A percentile compares a stretch with the other conserved stretches of the same genome.
phyloP scores from a whole-genome alignment of 768 basidiomycete species.

The Agrocybe praecox region DNA sequence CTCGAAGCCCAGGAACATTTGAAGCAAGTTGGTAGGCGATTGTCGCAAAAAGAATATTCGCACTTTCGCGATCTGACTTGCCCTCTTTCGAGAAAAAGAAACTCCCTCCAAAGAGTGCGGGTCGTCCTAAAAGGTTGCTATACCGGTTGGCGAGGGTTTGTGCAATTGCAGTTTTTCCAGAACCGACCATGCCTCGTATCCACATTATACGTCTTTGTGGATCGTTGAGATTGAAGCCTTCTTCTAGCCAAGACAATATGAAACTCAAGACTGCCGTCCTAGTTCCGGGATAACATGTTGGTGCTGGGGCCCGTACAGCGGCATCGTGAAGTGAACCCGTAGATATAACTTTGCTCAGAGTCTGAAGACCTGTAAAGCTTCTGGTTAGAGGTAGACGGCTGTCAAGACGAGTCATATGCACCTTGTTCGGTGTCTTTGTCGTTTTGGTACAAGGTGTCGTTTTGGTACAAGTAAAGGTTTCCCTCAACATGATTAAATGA shows the following conservation, averaged over 20 bases:
- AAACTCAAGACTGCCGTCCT: slow-evolving; percentile 9
- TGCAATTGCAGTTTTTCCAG: slow-evolving; percentile 22
- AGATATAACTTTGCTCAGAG: slow-evolving; percentile 8
- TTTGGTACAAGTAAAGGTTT: not conserved
- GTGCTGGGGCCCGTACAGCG: slow-evolving; percentile 6
- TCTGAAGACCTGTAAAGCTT: slow-evolving; percentile 3
- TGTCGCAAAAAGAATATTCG: slow-evolving; percentile 9
- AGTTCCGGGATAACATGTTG: slow-evolving; percentile 18
- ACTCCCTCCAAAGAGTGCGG: not conserved
- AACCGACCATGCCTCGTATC: slow-evolving; percentile 21
- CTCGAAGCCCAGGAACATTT: slow-evolving; percentile 1
- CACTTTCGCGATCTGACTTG: slow-evolving; percentile 8
- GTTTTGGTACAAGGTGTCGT: not conserved
- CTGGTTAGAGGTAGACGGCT: not conserved
- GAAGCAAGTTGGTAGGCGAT: slow-evolving; percentile 24
- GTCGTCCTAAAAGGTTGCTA: not conserved
- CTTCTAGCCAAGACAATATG: slow-evolving; percentile 12
- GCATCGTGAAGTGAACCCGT: slow-evolving; percentile 11
- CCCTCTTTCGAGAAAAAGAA: slow-evolving; percentile 15
- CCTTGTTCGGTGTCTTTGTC: slow-evolving; percentile 4
- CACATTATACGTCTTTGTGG: slow-evolving; percentile 12
- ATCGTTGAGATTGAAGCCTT: not conserved
- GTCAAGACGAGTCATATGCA: not conserved
- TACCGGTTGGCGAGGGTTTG: slow-evolving; percentile 15
- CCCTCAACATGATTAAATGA: not conserved